Base-by-base conservation (phyloP, 176 grass and related monocot genomes). In the Canna indica region DNA sequence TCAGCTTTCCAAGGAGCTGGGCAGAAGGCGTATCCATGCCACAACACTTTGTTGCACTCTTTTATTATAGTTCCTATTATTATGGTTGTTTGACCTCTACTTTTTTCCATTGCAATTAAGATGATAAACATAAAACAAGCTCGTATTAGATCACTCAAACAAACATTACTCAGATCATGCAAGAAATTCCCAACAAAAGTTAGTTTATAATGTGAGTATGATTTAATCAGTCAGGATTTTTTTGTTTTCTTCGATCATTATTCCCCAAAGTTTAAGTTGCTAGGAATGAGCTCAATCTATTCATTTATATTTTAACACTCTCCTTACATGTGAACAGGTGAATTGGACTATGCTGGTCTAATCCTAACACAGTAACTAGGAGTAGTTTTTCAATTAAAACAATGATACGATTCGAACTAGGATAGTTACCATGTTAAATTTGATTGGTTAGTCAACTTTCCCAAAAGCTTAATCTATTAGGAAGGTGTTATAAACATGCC, bases 1-100 rank as follows among this genome's bases (percentile, higher is more conserved):
- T 75, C 88, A 33, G 88, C 82, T 59, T 96, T 96, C 80, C 88
- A 91, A 73, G 83, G 88, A n/a, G 81, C 81, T 17, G 91, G 88
- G 42, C 91, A 88, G 82, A 96, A 96, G 72, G 80, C 86, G 91
- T 96, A 96, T 96, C 88, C 91, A 78, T 86, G 34, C 22, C 17
- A 20, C 45, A 22, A 38, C 78, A 42, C 29, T 78, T 81, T 42
- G 32, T 66, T 74, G 68, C 25, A 3, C 15, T 14, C 61, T 72
- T 39, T 81, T 64, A 25, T 53, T 24, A 28, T 82, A 7, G 66
- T 38, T 29, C 26, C 47, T 34, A 35, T 74, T 3, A 25, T 3
- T 63, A 11, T 34, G 71, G 42, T 74, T 45, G 28, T 83, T 71
- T 41, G 59, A 78, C 1, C 36, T 78, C 42, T 42, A 7, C 27